These are phyloP conservation scores for Nicotiana rustica DNA, from an alignment of 305 asterid species.

Conservation along the genomic window DNA sequence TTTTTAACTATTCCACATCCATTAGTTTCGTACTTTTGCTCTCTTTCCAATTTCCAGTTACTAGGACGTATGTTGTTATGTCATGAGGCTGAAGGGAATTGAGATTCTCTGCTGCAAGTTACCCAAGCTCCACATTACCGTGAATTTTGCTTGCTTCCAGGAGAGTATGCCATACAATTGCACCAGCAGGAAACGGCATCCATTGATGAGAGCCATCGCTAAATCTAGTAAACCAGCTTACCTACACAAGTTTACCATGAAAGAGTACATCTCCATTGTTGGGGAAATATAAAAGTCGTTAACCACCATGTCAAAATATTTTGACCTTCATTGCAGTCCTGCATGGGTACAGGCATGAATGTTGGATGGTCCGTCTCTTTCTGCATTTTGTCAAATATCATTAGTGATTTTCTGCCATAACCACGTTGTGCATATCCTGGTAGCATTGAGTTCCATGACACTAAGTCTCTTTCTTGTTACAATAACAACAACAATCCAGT, in stretches of 20 bases:
- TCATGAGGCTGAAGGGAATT: conserved; percentile 20
- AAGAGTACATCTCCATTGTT: conserved; percentile 35
- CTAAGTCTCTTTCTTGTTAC: too few species aligned
- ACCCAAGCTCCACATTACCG: conserved; percentile 34
- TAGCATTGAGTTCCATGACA: too few species aligned
- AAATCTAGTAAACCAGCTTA: conserved; percentile 38
- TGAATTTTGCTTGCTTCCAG: conserved; percentile 35
- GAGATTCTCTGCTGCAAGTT: conserved; percentile 35
- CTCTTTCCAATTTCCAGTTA: conserved; percentile 37
- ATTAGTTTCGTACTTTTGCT: conserved; percentile 35
- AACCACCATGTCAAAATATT: conserved; percentile 36
- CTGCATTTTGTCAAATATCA: conserved; percentile 35
- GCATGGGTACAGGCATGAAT: conserved; percentile 36
- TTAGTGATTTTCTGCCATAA: conserved; percentile 36
- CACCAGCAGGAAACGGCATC: conserved; percentile 38
- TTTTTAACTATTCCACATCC: conserved; percentile 33
- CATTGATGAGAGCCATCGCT: conserved; percentile 33
- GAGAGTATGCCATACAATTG: conserved; percentile 38
- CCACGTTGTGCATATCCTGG: conserved; percentile 32
- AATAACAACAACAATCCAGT: too few species aligned
- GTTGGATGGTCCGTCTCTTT: conserved; percentile 26
- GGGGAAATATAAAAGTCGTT: conserved; percentile 32
- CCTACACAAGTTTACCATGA: conserved; percentile 38
- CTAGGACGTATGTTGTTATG: conserved; percentile 39
- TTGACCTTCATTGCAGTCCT: conserved; percentile 34